Conservation (phyloP, 352 stramenopile species). For the Phytophthora ramorum region DNA sequence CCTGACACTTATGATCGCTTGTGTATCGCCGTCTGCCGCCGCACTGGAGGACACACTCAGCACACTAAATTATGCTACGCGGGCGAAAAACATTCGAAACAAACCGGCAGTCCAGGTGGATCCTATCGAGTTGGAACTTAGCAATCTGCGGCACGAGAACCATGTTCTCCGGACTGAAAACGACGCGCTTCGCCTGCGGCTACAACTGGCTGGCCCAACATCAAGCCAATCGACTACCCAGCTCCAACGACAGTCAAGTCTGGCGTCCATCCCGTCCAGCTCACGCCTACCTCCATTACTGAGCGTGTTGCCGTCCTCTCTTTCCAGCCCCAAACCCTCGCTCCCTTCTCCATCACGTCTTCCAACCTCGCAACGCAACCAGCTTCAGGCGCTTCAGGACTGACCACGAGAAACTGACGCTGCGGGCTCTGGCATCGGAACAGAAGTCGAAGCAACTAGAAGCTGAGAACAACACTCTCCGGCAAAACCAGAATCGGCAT, state of each 20-base stretch:
- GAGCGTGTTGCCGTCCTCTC: constrained; percentile 11
- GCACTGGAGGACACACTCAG: constrained; percentile 82
- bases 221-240: constrained; percentile 2
- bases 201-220: constrained; percentile 36
- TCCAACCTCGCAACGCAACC: constrained; percentile 39
- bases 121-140: constrained; percentile 64
- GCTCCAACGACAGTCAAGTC: constrained; percentile 23
- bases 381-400: constrained; percentile 64
- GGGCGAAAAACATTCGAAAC: constrained; percentile 89
- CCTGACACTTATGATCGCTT: constrained; percentile 87
- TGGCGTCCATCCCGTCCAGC: constrained; percentile 32
- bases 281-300: constrained; percentile 41
- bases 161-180: constrained; percentile 63
- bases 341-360: constrained; percentile 15
- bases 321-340: not conserved
- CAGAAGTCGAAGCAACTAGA: constrained; percentile 44
- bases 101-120: constrained; percentile 78
- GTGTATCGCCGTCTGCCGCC: constrained; percentile 64
- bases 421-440: constrained; percentile 35
- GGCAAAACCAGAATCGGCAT: constrained; percentile 14
- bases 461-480: constrained; percentile 56
- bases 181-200: constrained; percentile 56
- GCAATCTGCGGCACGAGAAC: constrained; percentile 72
- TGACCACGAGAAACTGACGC: constrained; percentile 66
- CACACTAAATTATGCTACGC: constrained; percentile 87